phyloP scores from a whole-genome alignment of 192 early-diverging fungal genomes.

The Entomortierella chlamydospora region DNA sequence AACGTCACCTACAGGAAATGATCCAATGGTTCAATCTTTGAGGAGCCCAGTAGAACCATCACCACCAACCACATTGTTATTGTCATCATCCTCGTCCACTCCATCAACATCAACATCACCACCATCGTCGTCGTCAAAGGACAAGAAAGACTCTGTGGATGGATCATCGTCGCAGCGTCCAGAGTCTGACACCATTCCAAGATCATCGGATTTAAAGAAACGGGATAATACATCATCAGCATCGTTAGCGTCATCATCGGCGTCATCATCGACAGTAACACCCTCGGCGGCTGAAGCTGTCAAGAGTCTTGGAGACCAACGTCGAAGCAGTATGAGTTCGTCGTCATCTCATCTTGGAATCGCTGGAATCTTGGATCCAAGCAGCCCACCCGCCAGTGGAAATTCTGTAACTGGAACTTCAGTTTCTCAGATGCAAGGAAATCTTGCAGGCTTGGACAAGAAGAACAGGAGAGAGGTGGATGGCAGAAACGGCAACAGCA shows the following conservation, averaged over 20 bases:
- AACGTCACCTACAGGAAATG: constrained; percentile 17
- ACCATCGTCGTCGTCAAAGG: too few relatives aligned
- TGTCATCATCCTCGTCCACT: too few relatives aligned
- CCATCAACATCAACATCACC: background rate
- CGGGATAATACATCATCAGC: background rate
- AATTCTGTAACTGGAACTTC: constrained; percentile 14
- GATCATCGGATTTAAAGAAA: background rate
- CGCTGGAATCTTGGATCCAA: constrained; percentile 36
- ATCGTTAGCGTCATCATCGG: too few relatives aligned
- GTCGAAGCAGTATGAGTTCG: background rate
- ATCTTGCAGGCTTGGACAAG: constrained; percentile 20
- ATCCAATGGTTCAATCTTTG: constrained; percentile 24
- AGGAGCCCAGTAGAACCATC: background rate
- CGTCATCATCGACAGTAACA: too few relatives aligned
- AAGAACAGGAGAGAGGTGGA: constrained; percentile 20
- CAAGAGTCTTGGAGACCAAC: background rate
- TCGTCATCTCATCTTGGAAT: constrained; percentile 44
- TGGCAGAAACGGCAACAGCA: too few relatives aligned
- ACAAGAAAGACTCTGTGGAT: background rate
- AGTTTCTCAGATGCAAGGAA: constrained; percentile 31
- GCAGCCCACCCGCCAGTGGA: constrained; percentile 7
- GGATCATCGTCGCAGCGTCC: background rate
- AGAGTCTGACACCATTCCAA: constrained; percentile 28
- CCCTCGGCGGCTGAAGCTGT: too few relatives aligned
- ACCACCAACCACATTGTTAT: background rate